Percentiles rank a stretch among this genome's conserved stretches.
Evolutionary conservation across 352 stramenopile species (phyloP).

Genomic region (Pythium volutum): DNA sequence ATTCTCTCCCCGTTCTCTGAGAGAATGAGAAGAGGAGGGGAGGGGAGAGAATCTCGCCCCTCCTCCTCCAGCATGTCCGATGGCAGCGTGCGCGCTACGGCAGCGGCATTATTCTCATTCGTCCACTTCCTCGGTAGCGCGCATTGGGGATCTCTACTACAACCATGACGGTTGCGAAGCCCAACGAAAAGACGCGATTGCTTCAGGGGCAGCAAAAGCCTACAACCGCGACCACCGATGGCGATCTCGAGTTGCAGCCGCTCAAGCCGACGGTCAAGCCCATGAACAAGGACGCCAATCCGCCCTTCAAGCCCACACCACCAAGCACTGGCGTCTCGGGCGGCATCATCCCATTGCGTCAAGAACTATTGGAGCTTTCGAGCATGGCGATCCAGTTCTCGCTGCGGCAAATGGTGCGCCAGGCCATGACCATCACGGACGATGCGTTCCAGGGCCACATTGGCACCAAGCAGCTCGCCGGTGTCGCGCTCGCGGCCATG

Average conservation of each 20-base stretch:
- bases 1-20: background rate
- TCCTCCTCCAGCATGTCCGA: too few species aligned
- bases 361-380: slow-evolving; percentile 37
- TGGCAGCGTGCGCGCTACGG: too few species aligned
- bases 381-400: slow-evolving; percentile 45
- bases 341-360: slow-evolving; percentile 28
- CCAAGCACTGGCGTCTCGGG: background rate
- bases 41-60: too few species aligned
- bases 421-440: slow-evolving; percentile 48
- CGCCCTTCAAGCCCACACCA: background rate
- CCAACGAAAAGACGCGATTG: slow-evolving; percentile 24
- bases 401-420: slow-evolving; percentile 41
- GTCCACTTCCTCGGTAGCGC: background rate
- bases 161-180: slow-evolving; percentile 14
- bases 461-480: slow-evolving; percentile 43
- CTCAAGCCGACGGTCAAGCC: slow-evolving; percentile 16
- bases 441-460: slow-evolving; percentile 44
- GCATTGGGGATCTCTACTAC: background rate
- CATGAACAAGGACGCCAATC: background rate
- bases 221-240: background rate
- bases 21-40: too few species aligned
- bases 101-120: slow-evolving; percentile 8
- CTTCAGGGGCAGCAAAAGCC: slow-evolving; percentile 3
- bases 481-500: slow-evolving; percentile 40
- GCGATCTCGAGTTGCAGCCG: slow-evolving; percentile 26